A percentile compares a stretch with the other conserved stretches of the same genome.
Conservation (phyloP, 2,329 filamentous ascomycete species). For the Mycogone perniciosa region DNA sequence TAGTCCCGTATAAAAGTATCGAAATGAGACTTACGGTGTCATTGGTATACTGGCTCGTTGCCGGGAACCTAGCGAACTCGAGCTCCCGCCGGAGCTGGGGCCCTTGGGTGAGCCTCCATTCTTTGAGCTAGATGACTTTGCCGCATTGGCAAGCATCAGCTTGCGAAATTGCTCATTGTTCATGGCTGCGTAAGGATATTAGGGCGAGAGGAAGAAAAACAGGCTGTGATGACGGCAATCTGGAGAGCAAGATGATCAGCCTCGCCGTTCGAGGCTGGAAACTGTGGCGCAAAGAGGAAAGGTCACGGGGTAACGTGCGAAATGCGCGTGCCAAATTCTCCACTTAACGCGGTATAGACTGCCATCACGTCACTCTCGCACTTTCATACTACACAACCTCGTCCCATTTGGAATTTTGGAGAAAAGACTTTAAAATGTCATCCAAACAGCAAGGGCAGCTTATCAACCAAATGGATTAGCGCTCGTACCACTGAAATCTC, state of each 20-base stretch:
- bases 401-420: background rate
- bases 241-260: background rate
- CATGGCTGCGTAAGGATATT: slow-evolving; percentile 51
- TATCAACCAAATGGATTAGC: background rate
- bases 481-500: background rate
- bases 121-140: slow-evolving; percentile 33
- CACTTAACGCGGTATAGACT: slow-evolving; percentile 32
- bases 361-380: slow-evolving; percentile 7
- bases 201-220: background rate
- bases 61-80: slow-evolving; percentile 62
- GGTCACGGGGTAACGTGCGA: slow-evolving; percentile 38
- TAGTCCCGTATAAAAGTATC: background rate
- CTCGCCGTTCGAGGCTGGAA: slow-evolving; percentile 7
- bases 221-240: background rate
- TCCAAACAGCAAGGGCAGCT: background rate
- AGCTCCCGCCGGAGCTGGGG: slow-evolving; percentile 26
- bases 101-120: slow-evolving; percentile 39
- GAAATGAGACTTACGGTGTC: slow-evolving; percentile 66
- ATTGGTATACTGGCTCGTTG: slow-evolving; percentile 80
- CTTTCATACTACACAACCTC: background rate
- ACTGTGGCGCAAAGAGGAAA: slow-evolving; percentile 17
- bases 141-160: slow-evolving; percentile 53
- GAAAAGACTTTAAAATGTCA: background rate
- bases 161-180: slow-evolving; percentile 94
- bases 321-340: slow-evolving; percentile 20